phyloP scores from a whole-genome alignment of 768 basidiomycete species.

The Trametes elegans region DNA sequence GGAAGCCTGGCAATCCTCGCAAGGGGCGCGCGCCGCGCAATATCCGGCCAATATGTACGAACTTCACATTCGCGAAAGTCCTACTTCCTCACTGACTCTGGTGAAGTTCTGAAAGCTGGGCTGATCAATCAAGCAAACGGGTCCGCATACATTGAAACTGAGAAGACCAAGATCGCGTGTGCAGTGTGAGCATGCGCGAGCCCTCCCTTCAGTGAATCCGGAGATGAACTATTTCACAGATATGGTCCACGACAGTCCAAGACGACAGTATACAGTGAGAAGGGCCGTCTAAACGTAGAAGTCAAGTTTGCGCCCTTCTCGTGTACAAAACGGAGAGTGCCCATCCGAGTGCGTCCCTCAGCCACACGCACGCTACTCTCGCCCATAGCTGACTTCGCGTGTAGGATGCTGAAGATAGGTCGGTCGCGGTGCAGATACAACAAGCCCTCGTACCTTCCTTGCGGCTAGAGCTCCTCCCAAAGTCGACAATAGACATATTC shows the following conservation, averaged over 20 bases:
- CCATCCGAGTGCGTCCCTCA: conserved; percentile 68
- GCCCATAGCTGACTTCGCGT: background rate
- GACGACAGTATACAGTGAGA: conserved; percentile 78
- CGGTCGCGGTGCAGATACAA: conserved; percentile 77
- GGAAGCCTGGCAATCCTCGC: conserved; percentile 40
- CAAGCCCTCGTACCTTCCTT: conserved; percentile 85
- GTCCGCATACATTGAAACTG: conserved; percentile 94
- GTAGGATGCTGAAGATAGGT: conserved; percentile 93
- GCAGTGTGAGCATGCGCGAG: conserved; percentile 70
- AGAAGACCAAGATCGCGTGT: conserved; percentile 89
- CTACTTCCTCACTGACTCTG: conserved; percentile 28
- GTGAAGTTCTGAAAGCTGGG: conserved; percentile 81
- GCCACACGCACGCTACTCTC: background rate
- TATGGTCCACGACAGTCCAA: conserved; percentile 87
- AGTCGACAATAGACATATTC: conserved; percentile 90
- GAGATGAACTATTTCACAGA: conserved; percentile 34
- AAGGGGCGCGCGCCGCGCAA: conserved; percentile 55
- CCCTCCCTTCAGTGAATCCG: conserved; percentile 10
- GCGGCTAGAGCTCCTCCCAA: conserved; percentile 87
- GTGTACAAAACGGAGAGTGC: conserved; percentile 70
- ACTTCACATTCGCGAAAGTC: background rate
- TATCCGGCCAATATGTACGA: conserved; percentile 84
- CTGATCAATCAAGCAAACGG: conserved; percentile 93
- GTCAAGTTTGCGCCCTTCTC: conserved; percentile 98
- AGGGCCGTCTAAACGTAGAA: conserved; percentile 88